Base-by-base conservation (phyloP, 345 rosid species). In the Physaria fendleri region DNA sequence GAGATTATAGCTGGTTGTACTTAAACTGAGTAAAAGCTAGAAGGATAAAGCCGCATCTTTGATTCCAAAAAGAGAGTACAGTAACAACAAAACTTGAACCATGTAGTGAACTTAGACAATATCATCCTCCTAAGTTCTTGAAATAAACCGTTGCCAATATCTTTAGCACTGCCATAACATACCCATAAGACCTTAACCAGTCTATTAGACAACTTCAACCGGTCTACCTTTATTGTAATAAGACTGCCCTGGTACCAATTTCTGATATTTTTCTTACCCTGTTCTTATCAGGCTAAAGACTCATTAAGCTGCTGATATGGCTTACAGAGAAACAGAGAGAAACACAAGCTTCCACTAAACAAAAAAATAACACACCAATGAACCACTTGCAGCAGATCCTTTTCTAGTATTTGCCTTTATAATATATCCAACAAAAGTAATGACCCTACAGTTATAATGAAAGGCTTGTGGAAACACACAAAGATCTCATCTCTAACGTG, bases 401-500 rank as follows among this genome's bases (percentile, higher is more conserved):
- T 39, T 7, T 56, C 64, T 48, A 66, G 29, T 34, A 2, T 23
- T 23, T 21, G 9, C 34, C 66, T 43, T 68, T 43, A 3, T 30
- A 18, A 25, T 52, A 33, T 52, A 24, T 27, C 20, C 62, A 60
- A 60, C 62, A 35, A 35, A 41, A 53, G 38, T n/a, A 37, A 69
- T 44, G 68, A 45, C 68, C 68, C 68, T 61, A 60, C 62, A 16
- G 24, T 15, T 18, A 51, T 11, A 23, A 37, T 41, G 43, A 40
- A 40, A 37, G 25, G 49, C 40, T 47, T 37, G 62, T 55, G 15
- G 28, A 43, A 66, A 30, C 52, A 49, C 40, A 34, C 32, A 53
- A 65, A 57, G 46, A 67, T 59, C 8, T 32, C 5, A 37, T 24
- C 29, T 14, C 58, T 37, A 59, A 68, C 49, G 73, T 68, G 56